Evolutionary conservation across 176 grass and related monocot genomes (phyloP), one percentile per base, ranked within the genome.

Genomic region (Bromus sterilis): DNA sequence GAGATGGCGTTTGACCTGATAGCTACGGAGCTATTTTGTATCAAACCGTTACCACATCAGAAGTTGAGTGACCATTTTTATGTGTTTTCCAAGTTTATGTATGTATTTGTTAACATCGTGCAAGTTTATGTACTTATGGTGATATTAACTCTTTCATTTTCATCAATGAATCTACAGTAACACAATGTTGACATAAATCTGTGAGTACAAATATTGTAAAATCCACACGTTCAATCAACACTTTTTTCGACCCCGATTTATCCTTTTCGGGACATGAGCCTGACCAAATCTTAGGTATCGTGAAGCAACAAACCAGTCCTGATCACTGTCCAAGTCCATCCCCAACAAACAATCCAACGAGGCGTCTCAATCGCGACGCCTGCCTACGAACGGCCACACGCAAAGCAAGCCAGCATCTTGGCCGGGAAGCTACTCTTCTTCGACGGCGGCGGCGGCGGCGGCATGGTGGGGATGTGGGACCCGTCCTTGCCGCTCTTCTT

Each of bases 401-500:
- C 65, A 37, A 94, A 81, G 83, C 94, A 97, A 75, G 69, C 51
- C 18, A 97, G 73, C 65, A 89, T 20, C 55, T 84, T 94, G 24
- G 60, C 70, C 32, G 18, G 56, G 21, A 80, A 83, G 41, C 72
- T 71, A 70, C 57, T 79, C 23, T 39, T 61, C 26, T 56, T 82
- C 24, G 63, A 13, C 53, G 31, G 9, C 5, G 40, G 44, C 44
- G 81, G 77, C 44, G 65, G 24, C 1, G 64, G 67, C 4, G 68
- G 68, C 68, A 71, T 7, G 14, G 85, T 82, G 16, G 89, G 90
- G 24, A 92, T 88, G 55, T 92, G 77, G 42, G 77, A 97, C 7
- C 51, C 89, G 25, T 87, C 85, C 60, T 78, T 74, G 48, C 85
- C 94, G 40, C 78, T 16, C 39, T 89, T 76, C 4, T 37, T 80